Percentiles rank a stretch among this genome's conserved stretches.
Evolutionary conservation across 345 rosid genomes (phyloP).

Genomic region (Eucalyptus grandis): DNA sequence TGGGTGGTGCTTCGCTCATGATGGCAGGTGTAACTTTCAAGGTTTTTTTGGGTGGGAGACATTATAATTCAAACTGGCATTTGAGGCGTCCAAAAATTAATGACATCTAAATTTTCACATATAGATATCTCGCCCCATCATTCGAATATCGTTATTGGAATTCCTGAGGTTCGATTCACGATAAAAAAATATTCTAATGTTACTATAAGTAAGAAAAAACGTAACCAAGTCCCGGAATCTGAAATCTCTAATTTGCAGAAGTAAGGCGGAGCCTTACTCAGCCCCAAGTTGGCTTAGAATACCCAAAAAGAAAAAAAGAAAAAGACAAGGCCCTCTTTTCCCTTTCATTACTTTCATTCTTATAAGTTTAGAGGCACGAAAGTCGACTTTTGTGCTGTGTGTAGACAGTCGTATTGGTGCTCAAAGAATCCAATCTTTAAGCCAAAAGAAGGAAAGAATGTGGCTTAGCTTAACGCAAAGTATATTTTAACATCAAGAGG

Average conservation of each 20-base stretch:
- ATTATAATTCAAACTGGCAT: not conserved
- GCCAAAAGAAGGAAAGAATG: not conserved
- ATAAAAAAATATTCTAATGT: not conserved
- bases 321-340: not conserved
- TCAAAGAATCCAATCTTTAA: not conserved
- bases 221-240: rapidly evolving
- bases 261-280: not conserved
- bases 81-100: not conserved
- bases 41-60: not conserved
- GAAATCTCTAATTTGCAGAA: not conserved
- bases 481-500: not conserved
- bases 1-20: not conserved
- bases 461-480: not conserved
- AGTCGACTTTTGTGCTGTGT: not conserved
- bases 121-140: not conserved
- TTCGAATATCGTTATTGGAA: not conserved
- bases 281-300: not conserved
- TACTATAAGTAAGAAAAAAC: not conserved
- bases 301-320: not conserved
- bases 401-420: not conserved
- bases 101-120: not conserved
- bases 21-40: not conserved
- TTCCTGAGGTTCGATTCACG: not conserved
- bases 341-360: not conserved
- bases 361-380: not conserved